Evolutionary conservation across 805 yeast species (phyloP).

Genomic region (Clavispora fructus): DNA sequence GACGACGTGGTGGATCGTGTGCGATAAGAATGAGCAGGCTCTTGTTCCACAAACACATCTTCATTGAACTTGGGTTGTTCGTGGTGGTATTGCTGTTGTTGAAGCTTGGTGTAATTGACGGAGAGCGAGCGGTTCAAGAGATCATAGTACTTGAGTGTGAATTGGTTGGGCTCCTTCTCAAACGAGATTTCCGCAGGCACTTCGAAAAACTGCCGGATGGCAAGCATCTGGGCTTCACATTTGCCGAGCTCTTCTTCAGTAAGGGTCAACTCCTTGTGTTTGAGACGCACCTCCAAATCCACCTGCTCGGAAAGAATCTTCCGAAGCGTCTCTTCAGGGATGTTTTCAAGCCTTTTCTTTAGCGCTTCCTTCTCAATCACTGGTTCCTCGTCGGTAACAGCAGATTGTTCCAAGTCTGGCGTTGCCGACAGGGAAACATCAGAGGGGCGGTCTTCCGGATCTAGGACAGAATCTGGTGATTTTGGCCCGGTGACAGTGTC

Average conservation of each 20-base stretch:
- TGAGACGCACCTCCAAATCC: slow-evolving; percentile 55
- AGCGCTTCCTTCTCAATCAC: slow-evolving; percentile 10
- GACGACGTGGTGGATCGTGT: slow-evolving; percentile 50
- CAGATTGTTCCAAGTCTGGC: not conserved
- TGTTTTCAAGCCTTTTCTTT: slow-evolving; percentile 12
- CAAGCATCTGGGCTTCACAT: slow-evolving; percentile 53
- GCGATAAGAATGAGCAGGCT: slow-evolving; percentile 30
- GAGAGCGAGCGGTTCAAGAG: slow-evolving; percentile 30
- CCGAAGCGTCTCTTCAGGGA: slow-evolving; percentile 16
- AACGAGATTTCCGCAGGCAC: slow-evolving; percentile 35
- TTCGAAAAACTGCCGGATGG: slow-evolving; percentile 43
- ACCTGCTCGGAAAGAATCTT: slow-evolving; percentile 40
- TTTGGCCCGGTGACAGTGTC: not conserved
- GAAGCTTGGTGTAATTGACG: slow-evolving; percentile 26
- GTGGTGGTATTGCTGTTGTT: slow-evolving; percentile 11
- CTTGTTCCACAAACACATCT: slow-evolving; percentile 7
- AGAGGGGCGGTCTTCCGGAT: not conserved
- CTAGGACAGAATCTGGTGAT: not conserved
- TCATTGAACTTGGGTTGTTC: slow-evolving; percentile 10
- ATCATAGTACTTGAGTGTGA: slow-evolving; percentile 38
- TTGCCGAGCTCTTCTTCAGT: slow-evolving; percentile 51
- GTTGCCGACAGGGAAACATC: not conserved
- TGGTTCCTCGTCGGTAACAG: not conserved
- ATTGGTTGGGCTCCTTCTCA: slow-evolving; percentile 40
- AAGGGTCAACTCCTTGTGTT: slow-evolving; percentile 49